Base-by-base conservation (phyloP, 495 filamentous ascomycete genomes). In the Achaetomiella virescens region DNA sequence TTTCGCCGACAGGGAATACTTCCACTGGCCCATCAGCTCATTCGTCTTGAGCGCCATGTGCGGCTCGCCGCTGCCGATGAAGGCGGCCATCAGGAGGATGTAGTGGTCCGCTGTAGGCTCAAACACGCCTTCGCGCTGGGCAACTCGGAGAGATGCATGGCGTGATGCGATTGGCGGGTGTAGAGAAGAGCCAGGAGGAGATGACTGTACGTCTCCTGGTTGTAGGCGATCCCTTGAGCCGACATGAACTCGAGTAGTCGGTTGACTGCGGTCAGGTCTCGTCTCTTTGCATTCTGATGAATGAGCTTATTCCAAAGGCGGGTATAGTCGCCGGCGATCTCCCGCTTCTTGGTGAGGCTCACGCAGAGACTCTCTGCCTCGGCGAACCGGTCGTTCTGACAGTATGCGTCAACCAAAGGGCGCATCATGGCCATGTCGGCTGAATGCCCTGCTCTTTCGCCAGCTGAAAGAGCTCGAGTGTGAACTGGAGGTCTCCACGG, bases 241-340 rank as follows among this genome's bases (percentile, higher is more conserved):
- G 78, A 71, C 84, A 96, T 95, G 47, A 71, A 68, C 36, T 73
- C 73, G 54, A 87, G 81, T 18, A 90, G 58, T 22, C 77, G 78
- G 46, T 82, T 78, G 22, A 88, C 75, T 37, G 75, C 72, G 5
- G 72, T 70, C 41, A 91, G 61, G 58, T 93, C 83, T 55, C 84
- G 75, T 6, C 80, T 75, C 52, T 81, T 73, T 17, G 87, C 89
- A 63, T 89, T 76, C 27, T 84, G 80, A 52, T 76, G 74, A 4
- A 97, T 70, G 17, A 97, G 70, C 18, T 78, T 72, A 64, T 96
- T 96, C 88, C 89, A 97, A 71, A 92, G 82, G 44, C 73, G 67
- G 15, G 84, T 83, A 24, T 54, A 58, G 42, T 60, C 35, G 74
- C 72, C 38, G 72, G 74, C 54, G 22, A 71, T 59, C 35, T 78